Base-by-base conservation (phyloP, 306 rosid genomes). In the Abrus precatorius region DNA sequence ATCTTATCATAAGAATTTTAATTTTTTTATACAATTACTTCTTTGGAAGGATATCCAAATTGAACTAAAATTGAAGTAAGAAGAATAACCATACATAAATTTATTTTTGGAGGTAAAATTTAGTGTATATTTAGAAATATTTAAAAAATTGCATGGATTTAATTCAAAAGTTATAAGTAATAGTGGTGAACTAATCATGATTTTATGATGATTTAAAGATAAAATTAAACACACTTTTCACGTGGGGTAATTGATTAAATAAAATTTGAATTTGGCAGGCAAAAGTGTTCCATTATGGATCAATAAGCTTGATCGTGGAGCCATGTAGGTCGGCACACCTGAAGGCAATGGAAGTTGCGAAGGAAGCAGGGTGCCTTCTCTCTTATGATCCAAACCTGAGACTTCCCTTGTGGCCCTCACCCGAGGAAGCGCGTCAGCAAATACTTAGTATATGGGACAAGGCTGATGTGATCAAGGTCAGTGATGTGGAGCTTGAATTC, bases 261-360 rank as follows among this genome's bases (percentile, higher is more conserved):
- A 20, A 54, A 57, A 62, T 2, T 65, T 65, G 49, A 30, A 4
- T 10, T 27, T 48, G 91, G 92, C 61, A 95, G 99, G 97, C 97
- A 3, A 95, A 93, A 59, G 89, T 91, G 11, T 95, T 93, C 78
- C 99, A 93, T 84, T 93, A 95, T 29, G 99, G 99, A 75, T 95
- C 98, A 0, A 93, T 95, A 65, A 93, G 98, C 82, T 88, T 95
- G 97, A 95, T 95, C 41, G 99, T 91, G 86, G 99, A 95, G 90
- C 98, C 99, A 60, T 93, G 98, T 87, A 88, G 99, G 84, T 91
- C 99, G 3, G 98, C 99, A 6, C 99, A 95, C 85, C 14, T 95
- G 29, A 93, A 87, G 86, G 99, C 99, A 13, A 90, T 95, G 94
- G 85, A 95, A 74, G 92, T 82, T 50, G 98, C 99, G 0, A 95